Evolutionary conservation across 768 basidiomycete genomes (phyloP), one percentile per base, ranked within the genome.

Genomic region (Phaeotremella skinneri): DNA sequence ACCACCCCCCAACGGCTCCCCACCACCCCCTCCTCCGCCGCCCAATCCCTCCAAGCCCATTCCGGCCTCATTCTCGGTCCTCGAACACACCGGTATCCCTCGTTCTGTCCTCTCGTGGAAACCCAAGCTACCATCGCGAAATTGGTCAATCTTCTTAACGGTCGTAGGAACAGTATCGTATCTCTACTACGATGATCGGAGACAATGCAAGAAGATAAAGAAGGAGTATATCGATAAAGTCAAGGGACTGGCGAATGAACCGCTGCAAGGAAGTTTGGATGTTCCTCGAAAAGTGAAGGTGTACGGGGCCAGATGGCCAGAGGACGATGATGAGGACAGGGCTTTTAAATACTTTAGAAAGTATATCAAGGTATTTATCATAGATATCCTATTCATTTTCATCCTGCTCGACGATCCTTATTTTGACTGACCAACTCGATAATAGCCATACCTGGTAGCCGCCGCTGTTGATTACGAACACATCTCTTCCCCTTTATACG

Each of bases 391-490:
- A 62, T 49, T 21, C 57, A 42, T 47, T 49, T 45, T 29, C 48
- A 20, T 27, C 23, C 16, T 16, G 4, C 13, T 14, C n/a, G 41
- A 26, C 25, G 13, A 32, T 21, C 14, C 34, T 34, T 37, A 55
- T 48, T 39, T 39, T 63, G 39, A 31, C 43, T 45, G 43, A 45
- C 11, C 13, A 37, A 37, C 42, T 55, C 66, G 56, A 47, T 52
- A 57, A 14, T 70, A 99, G 96, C 96, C 96, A 7, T 83, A 94
- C 56, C 81, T 99, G 4, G 89, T 93, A 32, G 92, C 94, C 4
- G 91, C 92, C 1, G 96, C 91, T 0, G 80, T 97, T 32, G 96
- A 99, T 81, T 99, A 89, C 76, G 85, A 88, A 34, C 83, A 92
- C 76, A 79, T 91, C 48, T 81, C 83, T 14, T 89, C 90, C 23